A percentile compares a stretch with the other conserved stretches of the same genome.
These are phyloP conservation scores for Diaporthe amygdali DNA, from an alignment of 2,329 filamentous ascomycete genomes.

Conservation along the genomic window DNA sequence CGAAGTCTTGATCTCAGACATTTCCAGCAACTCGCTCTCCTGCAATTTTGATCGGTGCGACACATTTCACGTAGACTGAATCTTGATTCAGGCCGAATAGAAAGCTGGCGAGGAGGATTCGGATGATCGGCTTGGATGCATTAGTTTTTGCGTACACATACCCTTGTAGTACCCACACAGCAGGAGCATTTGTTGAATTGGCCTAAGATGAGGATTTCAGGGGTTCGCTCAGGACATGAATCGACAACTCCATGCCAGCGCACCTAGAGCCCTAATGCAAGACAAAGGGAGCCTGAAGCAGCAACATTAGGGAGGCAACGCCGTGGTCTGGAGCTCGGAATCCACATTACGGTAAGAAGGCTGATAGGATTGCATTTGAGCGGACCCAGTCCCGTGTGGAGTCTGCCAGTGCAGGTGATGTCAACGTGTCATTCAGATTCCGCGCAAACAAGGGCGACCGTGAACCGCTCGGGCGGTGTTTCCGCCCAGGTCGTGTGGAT, in stretches of 20 bases:
- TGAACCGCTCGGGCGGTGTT: background rate
- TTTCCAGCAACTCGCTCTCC: background rate
- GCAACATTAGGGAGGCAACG: background rate
- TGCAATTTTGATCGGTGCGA: background rate
- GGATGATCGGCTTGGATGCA: background rate
- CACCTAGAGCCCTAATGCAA: background rate
- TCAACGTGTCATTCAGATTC: constrained; percentile 1
- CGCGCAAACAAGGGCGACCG: background rate
- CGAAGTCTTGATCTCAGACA: background rate
- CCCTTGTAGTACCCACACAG: too few species aligned
- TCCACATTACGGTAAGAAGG: background rate
- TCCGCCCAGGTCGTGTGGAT: background rate
- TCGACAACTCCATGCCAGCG: background rate
- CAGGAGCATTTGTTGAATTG: too few species aligned
- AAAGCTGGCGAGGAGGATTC: background rate
- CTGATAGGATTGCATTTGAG: background rate
- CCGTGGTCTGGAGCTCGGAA: background rate
- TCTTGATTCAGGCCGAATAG: background rate
- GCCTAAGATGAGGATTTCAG: background rate
- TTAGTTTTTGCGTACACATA: too few species aligned
- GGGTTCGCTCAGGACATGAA: background rate
- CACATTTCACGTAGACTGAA: too few species aligned
- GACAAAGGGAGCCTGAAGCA: background rate
- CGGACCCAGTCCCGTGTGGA: background rate
- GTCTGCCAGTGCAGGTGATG: background rate